Conservation (phyloP, 1,284 basidiomycete genomes). For the Wallemia hederae region DNA sequence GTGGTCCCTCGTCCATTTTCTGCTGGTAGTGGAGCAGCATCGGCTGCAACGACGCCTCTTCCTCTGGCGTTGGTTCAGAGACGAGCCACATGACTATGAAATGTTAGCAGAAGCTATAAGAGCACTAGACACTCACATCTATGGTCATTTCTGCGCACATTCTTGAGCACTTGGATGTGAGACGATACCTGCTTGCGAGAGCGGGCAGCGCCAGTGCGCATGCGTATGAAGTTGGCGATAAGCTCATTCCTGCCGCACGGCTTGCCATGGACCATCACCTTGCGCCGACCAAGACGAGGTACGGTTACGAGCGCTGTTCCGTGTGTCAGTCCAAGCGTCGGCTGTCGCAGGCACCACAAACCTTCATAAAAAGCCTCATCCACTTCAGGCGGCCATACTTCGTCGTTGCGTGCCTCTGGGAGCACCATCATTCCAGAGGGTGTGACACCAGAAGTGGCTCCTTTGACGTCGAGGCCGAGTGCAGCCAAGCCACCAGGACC, state of each 20-base stretch:
- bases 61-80: background rate
- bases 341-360: background rate
- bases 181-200: conserved; percentile 17
- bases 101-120: background rate
- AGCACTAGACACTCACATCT: background rate
- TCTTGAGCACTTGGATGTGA: conserved; percentile 17
- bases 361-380: conserved; percentile 1
- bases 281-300: conserved; percentile 18
- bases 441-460: background rate
- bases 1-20: background rate
- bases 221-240: conserved; percentile 21
- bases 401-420: background rate
- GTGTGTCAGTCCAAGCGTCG: background rate
- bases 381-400: conserved; percentile 1
- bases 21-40: conserved; percentile 1
- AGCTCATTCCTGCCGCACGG: conserved; percentile 24
- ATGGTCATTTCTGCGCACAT: conserved; percentile 3
- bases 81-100: background rate
- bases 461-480: background rate
- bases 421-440: background rate
- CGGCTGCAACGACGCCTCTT: background rate
- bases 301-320: conserved; percentile 16
- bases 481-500: background rate
- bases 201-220: conserved; percentile 17
- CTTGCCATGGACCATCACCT: conserved; percentile 21